Evolutionary conservation across 108 stramenopile genomes (phyloP).

Genomic region (Parmales sp.): DNA sequence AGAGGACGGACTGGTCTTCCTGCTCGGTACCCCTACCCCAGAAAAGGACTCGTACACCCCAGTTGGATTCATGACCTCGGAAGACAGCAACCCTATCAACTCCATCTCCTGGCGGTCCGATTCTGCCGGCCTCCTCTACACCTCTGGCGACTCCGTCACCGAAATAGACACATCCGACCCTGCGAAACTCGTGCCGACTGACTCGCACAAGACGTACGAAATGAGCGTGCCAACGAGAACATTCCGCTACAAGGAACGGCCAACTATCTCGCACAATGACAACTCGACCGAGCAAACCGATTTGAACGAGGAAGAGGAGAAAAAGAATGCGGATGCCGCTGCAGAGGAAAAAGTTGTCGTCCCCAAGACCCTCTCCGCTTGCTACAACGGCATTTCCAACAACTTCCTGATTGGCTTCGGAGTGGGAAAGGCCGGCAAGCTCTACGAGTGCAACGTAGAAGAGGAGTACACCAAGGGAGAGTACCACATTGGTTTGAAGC

Average conservation of each 20-base stretch:
- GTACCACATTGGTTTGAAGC: conserved; percentile 3
- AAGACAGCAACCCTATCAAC: background rate
- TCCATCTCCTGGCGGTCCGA: conserved; percentile 8
- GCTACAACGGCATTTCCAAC: background rate
- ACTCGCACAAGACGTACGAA: background rate
- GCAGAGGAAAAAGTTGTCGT: background rate
- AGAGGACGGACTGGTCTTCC: conserved; percentile 36
- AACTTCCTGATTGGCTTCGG: conserved; percentile 16
- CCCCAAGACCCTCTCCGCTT: background rate
- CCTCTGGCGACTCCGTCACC: background rate
- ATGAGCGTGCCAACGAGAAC: background rate
- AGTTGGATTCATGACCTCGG: conserved; percentile 12
- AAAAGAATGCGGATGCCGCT: background rate
- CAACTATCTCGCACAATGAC: too few relatives aligned
- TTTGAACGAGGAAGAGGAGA: background rate
- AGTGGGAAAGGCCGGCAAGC: conserved; percentile 13
- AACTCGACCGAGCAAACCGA: too few relatives aligned
- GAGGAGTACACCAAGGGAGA: conserved; percentile 11
- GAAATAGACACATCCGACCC: background rate
- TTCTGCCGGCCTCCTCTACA: background rate
- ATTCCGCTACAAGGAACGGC: background rate
- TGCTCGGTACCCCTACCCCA: conserved; percentile 16
- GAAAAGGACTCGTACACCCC: conserved; percentile 13
- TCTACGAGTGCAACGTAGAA: conserved; percentile 14
- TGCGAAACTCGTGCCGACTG: background rate